Percentiles rank a stretch among this genome's conserved stretches.
Conservation (phyloP, 106 monocot genomes). For the Triglochin maritima region DNA sequence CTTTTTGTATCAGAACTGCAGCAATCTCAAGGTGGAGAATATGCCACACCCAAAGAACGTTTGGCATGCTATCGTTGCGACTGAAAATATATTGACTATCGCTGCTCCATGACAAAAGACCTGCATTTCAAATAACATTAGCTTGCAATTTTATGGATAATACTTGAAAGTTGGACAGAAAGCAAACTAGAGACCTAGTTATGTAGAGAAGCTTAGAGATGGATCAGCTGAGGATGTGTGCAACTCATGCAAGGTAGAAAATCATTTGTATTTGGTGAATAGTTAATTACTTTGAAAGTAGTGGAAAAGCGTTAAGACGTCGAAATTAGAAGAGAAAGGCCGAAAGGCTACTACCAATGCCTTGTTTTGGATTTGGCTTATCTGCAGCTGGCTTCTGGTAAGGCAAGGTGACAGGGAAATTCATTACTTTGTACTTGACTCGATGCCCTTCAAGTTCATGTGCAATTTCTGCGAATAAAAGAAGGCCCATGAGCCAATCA, state of each 20-base stretch:
- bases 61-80: constrained; percentile 91
- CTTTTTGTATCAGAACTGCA: constrained; percentile 72
- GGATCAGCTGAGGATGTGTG: not conserved
- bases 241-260: not conserved
- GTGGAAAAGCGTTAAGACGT: too few species aligned
- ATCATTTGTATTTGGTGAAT: not conserved
- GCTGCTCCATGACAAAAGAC: constrained; percentile 83
- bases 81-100: constrained; percentile 83
- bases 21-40: constrained; percentile 70
- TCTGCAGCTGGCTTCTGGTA: constrained; percentile 65
- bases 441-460: constrained; percentile 54
- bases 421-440: constrained; percentile 82
- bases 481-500: not conserved
- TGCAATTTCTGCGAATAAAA: constrained; percentile 37
- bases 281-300: too few species aligned
- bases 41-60: constrained; percentile 91
- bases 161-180: too few species aligned
- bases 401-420: constrained; percentile 68
- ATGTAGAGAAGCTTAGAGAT: not conserved
- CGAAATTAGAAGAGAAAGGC: not conserved
- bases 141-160: too few species aligned
- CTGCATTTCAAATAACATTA: constrained; percentile 40
- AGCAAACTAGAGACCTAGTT: too few species aligned
- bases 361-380: constrained; percentile 97
- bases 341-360: constrained; percentile 56